A percentile compares a stretch with the other conserved stretches of the same genome.
Conservation (phyloP, 2,329 filamentous ascomycete species). For the Xylariaceae sp. region DNA sequence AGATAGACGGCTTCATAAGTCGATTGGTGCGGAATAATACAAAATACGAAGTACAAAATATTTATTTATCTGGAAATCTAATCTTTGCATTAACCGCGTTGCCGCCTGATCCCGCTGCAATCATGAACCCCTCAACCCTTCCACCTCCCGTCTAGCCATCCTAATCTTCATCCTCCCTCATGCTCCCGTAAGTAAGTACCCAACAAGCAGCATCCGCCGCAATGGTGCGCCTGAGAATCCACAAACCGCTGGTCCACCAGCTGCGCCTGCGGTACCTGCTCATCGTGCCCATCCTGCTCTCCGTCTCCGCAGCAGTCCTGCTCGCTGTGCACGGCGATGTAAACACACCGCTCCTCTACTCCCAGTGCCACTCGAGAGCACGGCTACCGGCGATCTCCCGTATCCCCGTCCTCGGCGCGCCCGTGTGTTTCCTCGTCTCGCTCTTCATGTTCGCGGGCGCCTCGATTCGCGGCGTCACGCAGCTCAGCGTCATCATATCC, state of each 20-base stretch:
- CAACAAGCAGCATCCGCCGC: not conserved
- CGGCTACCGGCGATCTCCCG: constrained; percentile 43
- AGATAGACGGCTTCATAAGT: too few species aligned
- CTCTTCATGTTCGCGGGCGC: constrained; percentile 45
- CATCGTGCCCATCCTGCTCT: constrained; percentile 47
- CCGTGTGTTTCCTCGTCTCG: constrained; percentile 48
- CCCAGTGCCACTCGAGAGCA: constrained; percentile 48
- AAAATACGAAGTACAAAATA: too few species aligned
- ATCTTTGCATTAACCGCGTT: too few species aligned
- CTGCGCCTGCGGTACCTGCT: constrained; percentile 51
- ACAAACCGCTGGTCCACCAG: constrained; percentile 47
- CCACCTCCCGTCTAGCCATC: not conserved
- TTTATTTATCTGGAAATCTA: too few species aligned
- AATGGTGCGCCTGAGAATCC: constrained; percentile 23
- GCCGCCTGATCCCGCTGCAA: not conserved
- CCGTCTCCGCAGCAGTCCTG: constrained; percentile 38
- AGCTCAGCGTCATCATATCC: constrained; percentile 41
- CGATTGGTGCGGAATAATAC: too few species aligned
- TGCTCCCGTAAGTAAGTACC: not conserved
- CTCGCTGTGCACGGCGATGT: constrained; percentile 48
- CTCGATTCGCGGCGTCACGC: constrained; percentile 39
- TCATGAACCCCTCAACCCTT: not conserved
- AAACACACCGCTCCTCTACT: constrained; percentile 50
- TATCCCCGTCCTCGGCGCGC: constrained; percentile 44
- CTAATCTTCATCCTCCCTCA: not conserved